phyloP scores from a whole-genome alignment of 495 filamentous ascomycete genomes.

The Neurospora sp. region DNA sequence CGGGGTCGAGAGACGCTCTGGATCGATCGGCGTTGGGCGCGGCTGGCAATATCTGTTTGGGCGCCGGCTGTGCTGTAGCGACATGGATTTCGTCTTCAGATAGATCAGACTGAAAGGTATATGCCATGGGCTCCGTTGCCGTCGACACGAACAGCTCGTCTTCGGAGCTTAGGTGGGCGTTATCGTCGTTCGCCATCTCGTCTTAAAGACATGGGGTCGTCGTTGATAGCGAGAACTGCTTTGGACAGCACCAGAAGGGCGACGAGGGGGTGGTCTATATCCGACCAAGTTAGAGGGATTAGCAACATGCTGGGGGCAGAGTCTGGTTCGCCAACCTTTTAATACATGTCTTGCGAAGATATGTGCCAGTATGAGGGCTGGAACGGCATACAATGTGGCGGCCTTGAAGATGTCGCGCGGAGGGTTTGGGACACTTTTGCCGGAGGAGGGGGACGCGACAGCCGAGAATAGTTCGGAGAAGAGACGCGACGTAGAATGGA shows the following conservation, averaged over 20 bases:
- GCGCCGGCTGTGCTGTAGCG: background rate
- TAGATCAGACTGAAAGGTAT: slow-evolving; percentile 15
- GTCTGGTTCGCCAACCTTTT: background rate
- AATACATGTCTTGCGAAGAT: background rate
- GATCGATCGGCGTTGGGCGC: background rate
- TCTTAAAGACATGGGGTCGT: background rate
- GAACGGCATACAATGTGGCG: background rate
- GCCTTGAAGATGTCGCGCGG: background rate
- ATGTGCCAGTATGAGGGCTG: background rate
- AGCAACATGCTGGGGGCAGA: background rate
- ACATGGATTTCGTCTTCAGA: slow-evolving; percentile 12
- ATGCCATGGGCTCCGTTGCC: slow-evolving; percentile 6
- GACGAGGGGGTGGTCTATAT: background rate
- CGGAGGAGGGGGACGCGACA: background rate
- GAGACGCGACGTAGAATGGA: background rate
- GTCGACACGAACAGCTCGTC: slow-evolving; percentile 9
- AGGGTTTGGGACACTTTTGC: background rate
- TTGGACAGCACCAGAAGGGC: background rate
- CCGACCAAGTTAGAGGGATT: background rate
- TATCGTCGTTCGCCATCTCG: slow-evolving; percentile 6
- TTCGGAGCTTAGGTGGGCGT: slow-evolving; percentile 7
- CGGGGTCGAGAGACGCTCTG: background rate
- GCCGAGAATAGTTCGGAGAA: background rate
- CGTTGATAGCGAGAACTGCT: background rate
- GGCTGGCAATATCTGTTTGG: background rate